Evolutionary conservation across 257 asterid species (phyloP).

Genomic region (Nicotiana noctiflora): DNA sequence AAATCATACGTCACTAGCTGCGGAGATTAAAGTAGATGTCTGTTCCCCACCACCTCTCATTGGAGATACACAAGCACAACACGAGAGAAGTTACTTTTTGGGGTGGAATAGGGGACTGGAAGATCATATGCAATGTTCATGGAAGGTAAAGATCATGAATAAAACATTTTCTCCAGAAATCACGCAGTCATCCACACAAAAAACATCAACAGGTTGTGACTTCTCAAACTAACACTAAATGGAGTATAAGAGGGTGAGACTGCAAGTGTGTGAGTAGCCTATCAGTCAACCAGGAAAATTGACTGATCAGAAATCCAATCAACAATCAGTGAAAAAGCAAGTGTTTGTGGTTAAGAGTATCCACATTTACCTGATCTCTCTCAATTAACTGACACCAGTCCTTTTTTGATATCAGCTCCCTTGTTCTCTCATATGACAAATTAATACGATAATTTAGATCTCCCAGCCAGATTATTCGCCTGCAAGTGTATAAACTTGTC

Average conservation of each 20-base stretch:
- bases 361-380: conserved; percentile 61
- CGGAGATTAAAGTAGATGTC: not conserved
- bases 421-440: conserved; percentile 65
- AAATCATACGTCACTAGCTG: not conserved
- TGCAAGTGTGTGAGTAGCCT: not conserved
- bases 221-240: not conserved
- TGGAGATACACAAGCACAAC: conserved; percentile 8
- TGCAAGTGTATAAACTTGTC: conserved; percentile 23
- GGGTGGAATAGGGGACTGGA: conserved; percentile 1
- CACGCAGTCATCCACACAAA: not conserved
- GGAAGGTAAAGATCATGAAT: not conserved
- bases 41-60: not conserved
- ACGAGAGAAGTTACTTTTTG: not conserved
- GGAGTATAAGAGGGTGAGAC: not conserved
- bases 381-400: conserved; percentile 69
- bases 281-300: conserved; percentile 5
- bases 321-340: not conserved
- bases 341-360: not conserved
- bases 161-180: not conserved
- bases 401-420: conserved; percentile 51
- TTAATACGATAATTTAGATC: conserved; percentile 90
- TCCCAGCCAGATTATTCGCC: conserved; percentile 94
- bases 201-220: not conserved
- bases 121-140: not conserved
- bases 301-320: not conserved